phyloP scores from a whole-genome alignment of 192 early-diverging fungal species.

The Phlyctochytrium bullatum region DNA sequence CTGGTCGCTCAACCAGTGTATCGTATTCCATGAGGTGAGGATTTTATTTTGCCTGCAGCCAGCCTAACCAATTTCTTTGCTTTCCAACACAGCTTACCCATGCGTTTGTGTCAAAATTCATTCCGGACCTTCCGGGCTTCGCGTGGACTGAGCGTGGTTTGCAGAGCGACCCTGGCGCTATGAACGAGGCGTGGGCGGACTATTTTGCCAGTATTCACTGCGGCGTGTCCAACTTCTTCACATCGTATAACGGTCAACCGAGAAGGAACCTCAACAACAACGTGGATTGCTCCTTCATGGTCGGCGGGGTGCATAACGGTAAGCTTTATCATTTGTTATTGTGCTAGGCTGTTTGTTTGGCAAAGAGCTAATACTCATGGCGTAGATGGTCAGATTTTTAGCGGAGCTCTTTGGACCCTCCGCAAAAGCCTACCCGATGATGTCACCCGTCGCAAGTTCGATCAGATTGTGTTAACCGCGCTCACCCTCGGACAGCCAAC shows the following conservation, averaged over 20 bases:
- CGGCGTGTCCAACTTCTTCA: slow-evolving; percentile 39
- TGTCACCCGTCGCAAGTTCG: slow-evolving; percentile 11
- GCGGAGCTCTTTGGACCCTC: slow-evolving; percentile 1
- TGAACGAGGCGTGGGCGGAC: slow-evolving; percentile 33
- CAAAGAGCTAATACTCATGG: not conserved
- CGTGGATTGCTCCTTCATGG: slow-evolving; percentile 21
- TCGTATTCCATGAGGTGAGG: slow-evolving; percentile 15
- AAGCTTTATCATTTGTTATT: not conserved
- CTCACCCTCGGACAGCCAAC: slow-evolving; percentile 20
- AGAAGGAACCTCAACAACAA: slow-evolving; percentile 57
- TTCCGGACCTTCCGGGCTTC: slow-evolving; percentile 29
- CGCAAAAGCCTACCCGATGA: not conserved
- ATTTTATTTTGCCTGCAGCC: slow-evolving; percentile 20
- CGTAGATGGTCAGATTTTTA: slow-evolving; percentile 8
- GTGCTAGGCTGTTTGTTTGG: too few relatives aligned
- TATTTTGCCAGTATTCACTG: slow-evolving; percentile 36
- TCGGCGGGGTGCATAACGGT: slow-evolving; percentile 26
- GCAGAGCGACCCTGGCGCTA: slow-evolving; percentile 22
- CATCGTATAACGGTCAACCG: slow-evolving; percentile 32
- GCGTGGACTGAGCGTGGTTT: slow-evolving; percentile 20
- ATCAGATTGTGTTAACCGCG: slow-evolving; percentile 13
- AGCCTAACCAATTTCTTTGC: too few relatives aligned
- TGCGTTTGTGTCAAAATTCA: slow-evolving; percentile 17
- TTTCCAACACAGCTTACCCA: slow-evolving; percentile 25
- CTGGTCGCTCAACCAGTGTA: slow-evolving; percentile 18